Conservation (phyloP, 208 protist genomes). For the Blastocrithidia nonstop region DNA sequence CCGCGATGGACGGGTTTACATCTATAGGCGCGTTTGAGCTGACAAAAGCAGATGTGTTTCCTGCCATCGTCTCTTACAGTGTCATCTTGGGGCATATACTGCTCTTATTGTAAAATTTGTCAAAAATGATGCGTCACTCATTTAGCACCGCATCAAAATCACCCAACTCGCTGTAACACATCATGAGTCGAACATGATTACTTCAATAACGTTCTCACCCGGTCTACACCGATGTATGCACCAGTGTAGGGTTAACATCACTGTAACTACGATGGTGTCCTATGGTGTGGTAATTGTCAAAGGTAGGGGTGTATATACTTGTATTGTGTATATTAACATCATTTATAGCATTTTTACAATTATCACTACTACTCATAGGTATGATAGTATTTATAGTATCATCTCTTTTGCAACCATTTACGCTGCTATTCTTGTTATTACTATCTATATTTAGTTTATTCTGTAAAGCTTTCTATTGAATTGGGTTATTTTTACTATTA, state of each 20-base stretch:
- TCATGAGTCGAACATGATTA: slow-evolving; percentile 15
- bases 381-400: too few relatives aligned
- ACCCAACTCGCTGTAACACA: slow-evolving; percentile 65
- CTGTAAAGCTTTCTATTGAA: neutral
- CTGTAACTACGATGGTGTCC: neutral
- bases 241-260: too few relatives aligned
- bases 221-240: too few relatives aligned
- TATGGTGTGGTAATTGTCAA: neutral
- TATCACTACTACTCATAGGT: slow-evolving; percentile 1
- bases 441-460: neutral
- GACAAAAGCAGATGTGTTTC: neutral
- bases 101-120: neutral
- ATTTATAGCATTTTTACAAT: neutral
- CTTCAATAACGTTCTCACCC: too few relatives aligned
- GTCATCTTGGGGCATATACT: neutral
- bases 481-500: neutral
- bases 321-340: neutral
- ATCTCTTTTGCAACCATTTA: too few relatives aligned
- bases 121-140: slow-evolving; percentile 39
- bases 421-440: neutral
- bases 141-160: slow-evolving; percentile 55
- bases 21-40: neutral
- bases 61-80: neutral
- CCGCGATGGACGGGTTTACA: neutral
- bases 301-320: neutral